Evolutionary conservation across 1,139 yeast genomes (phyloP), one percentile per base, ranked within the genome.

Genomic region (Meyerozyma guilliermondii): DNA sequence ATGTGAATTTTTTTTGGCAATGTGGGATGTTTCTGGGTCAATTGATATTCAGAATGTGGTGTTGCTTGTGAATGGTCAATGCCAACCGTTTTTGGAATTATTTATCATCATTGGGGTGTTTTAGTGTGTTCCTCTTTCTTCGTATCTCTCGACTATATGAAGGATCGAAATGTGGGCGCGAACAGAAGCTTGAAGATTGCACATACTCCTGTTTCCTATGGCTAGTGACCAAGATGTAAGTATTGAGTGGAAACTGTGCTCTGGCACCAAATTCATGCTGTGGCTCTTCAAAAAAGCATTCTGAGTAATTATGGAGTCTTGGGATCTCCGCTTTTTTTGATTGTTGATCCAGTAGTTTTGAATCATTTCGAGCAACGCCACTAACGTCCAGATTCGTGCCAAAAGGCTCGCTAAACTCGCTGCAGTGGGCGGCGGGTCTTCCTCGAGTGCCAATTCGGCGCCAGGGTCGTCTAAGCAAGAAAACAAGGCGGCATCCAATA

Each of bases 331-430:
- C 22, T 20, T 3, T 20, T 4, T 20, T 20, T 20, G 22, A 20
- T 20, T 20, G 22, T 20, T 20, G 7, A 2, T 20, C 22, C 22
- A 20, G 22, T 7, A 20, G 7, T 20, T 20, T 20, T 20, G 22
- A 7, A 6, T 7, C 22, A n/a, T 4, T n/a, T 14, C 22, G 17
- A 16, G 3, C 13, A 20, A 10, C 24, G 13, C 24, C 52, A 58
- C 64, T 53, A 61, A 60, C 51, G 43, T 47, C 24, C 58, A 76
- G 70, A 75, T 78, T 24, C 70, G 84, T 52, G 81, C 81, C 35
- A 78, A 76, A 53, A 58, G 84, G 39, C 61, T 79, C 51, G 83
- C 82, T n/a, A 71, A 68, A 47, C 58, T 78, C 43, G 71, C 68
- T 5, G 63, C 65, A 30, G 27, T 50, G 23, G 49, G 49, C 16